A percentile compares a stretch with the other conserved stretches of the same genome.
Evolutionary conservation across 225 moss, liverwort and hornwort genomes (phyloP).

Genomic region (Lunularia cruciata): DNA sequence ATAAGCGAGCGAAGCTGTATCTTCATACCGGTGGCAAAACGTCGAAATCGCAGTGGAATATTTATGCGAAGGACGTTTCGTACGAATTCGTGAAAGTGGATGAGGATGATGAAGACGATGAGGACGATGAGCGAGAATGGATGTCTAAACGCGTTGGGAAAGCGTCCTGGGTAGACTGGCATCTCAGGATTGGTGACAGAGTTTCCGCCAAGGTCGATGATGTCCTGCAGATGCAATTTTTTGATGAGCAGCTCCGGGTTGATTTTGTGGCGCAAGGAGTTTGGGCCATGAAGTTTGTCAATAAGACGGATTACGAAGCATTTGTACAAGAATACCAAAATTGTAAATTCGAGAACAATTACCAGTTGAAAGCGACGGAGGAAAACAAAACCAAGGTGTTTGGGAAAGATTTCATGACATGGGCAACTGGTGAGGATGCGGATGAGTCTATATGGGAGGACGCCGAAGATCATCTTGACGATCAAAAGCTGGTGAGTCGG

Average conservation of each 20-base stretch:
- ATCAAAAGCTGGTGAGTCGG: slow-evolving; percentile 44
- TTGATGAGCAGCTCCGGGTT: slow-evolving; percentile 66
- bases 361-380: slow-evolving; percentile 71
- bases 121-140: slow-evolving; percentile 72
- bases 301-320: slow-evolving; percentile 60
- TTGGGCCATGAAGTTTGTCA: slow-evolving; percentile 90
- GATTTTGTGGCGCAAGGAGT: slow-evolving; percentile 80
- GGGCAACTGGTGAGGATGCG: slow-evolving; percentile 83
- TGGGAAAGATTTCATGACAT: slow-evolving; percentile 93
- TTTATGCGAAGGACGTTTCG: slow-evolving; percentile 54
- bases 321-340: slow-evolving; percentile 71
- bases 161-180: slow-evolving; percentile 60
- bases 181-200: slow-evolving; percentile 69
- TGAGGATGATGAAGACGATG: slow-evolving; percentile 54
- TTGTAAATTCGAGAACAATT: slow-evolving; percentile 83
- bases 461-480: slow-evolving; percentile 65
- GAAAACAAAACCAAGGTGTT: slow-evolving; percentile 90
- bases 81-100: slow-evolving; percentile 70
- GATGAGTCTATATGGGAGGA: slow-evolving; percentile 92
- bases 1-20: slow-evolving; percentile 70
- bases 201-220: slow-evolving; percentile 68
- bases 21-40: slow-evolving; percentile 54
- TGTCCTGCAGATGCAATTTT: slow-evolving; percentile 68
- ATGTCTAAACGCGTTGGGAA: slow-evolving; percentile 47
- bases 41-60: slow-evolving; percentile 64